phyloP scores from a whole-genome alignment of 345 rosid species.

The Draba incana region DNA sequence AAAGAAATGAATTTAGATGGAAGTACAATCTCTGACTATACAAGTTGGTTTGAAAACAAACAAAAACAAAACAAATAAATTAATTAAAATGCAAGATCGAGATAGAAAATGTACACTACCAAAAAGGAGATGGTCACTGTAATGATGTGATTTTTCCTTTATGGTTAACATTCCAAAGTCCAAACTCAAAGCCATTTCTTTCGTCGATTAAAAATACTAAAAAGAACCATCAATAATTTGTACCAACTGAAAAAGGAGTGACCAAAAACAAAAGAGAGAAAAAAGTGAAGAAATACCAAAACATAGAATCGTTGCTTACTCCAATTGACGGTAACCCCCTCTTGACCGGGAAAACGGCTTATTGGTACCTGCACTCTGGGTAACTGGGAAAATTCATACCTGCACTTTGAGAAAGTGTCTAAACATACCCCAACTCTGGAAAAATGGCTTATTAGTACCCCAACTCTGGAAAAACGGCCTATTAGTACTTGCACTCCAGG shows the following conservation, averaged over 20 bases:
- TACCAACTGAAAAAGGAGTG: constrained; percentile 29
- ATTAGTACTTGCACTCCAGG: too few relatives aligned
- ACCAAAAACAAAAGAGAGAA: not conserved
- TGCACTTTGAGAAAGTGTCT: too few relatives aligned
- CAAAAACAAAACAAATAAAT: too few relatives aligned
- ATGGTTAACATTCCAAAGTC: constrained; percentile 13
- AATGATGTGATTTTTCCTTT: constrained; percentile 16
- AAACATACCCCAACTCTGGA: too few relatives aligned
- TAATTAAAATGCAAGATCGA: not conserved
- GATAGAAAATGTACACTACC: constrained; percentile 1
- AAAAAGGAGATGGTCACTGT: not conserved
- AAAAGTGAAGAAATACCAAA: constrained; percentile 7
- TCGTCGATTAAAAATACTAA: not conserved
- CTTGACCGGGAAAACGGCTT: too few relatives aligned
- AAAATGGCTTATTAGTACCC: too few relatives aligned
- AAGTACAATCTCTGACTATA: too few relatives aligned
- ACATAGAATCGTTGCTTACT: constrained; percentile 5
- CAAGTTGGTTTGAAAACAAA: too few relatives aligned
- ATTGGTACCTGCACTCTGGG: too few relatives aligned
- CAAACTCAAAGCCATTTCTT: not conserved
- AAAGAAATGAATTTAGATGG: too few relatives aligned
- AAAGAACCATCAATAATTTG: constrained; percentile 26
- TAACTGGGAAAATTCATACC: too few relatives aligned
- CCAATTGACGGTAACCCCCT: constrained; percentile 6
- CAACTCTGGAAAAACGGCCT: not conserved